These are phyloP conservation scores for Fraxinus anomala DNA, from an alignment of 257 asterid species.

Conservation along the genomic window DNA sequence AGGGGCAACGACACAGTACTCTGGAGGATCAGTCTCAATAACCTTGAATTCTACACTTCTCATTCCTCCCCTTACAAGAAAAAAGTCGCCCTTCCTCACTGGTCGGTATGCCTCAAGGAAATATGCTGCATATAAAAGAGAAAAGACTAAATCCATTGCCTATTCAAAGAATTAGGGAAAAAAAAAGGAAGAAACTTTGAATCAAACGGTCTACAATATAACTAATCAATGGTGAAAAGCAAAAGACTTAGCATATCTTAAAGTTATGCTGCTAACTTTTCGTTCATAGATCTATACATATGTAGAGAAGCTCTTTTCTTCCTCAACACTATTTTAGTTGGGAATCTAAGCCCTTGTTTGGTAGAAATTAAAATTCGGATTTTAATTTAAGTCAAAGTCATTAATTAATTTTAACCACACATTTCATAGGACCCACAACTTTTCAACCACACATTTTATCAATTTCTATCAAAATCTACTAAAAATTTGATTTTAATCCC, in stretches of 20 bases:
- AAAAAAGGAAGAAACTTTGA: background rate
- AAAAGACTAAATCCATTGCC: background rate
- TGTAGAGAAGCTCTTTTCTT: background rate
- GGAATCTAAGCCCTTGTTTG: too few relatives aligned
- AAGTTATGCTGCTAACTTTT: background rate
- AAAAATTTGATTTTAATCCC: too few relatives aligned
- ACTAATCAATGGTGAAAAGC: background rate
- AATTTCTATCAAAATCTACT: too few relatives aligned
- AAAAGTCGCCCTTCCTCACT: conserved; percentile 76
- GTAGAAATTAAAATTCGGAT: too few relatives aligned
- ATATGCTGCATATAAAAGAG: conserved; percentile 51
- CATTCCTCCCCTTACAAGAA: conserved; percentile 89
- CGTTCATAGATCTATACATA: background rate
- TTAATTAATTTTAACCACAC: too few relatives aligned
- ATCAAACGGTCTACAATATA: background rate
- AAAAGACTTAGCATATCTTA: background rate
- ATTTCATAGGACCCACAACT: too few relatives aligned
- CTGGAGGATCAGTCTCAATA: conserved; percentile 74
- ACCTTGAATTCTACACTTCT: conserved; percentile 80
- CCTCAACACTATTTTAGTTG: background rate
- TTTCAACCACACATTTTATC: too few relatives aligned
- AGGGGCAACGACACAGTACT: conserved; percentile 84
- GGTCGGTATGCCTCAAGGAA: conserved; percentile 83
- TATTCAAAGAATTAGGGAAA: background rate
- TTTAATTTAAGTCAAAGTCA: too few relatives aligned